Evolutionary conservation across 305 asterid species (phyloP).

Genomic region (Stenogyne calaminthoides): DNA sequence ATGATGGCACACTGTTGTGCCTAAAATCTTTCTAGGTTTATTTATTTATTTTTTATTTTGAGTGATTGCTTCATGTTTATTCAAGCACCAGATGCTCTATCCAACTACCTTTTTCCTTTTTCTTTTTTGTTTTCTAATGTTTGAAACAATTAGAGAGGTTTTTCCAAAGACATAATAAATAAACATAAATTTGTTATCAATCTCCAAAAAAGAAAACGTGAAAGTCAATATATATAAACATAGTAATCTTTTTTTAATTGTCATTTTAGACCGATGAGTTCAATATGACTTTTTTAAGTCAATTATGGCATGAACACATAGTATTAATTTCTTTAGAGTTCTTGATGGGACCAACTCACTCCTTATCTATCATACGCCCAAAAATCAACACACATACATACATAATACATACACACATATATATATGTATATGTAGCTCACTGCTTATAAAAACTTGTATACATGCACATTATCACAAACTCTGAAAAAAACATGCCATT

Average conservation of each 20-base stretch:
- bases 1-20: conserved; percentile 29
- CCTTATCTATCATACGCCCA: background rate
- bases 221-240: background rate
- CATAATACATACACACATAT: background rate
- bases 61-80: conserved; percentile 26
- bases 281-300: conserved; percentile 17
- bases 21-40: background rate
- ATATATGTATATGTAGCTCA: background rate
- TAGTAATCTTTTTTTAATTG: background rate
- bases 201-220: background rate
- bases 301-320: conserved; percentile 27
- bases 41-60: background rate
- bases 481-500: conserved; percentile 14
- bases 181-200: background rate
- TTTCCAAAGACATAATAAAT: background rate
- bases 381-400: background rate
- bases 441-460: conserved; percentile 1
- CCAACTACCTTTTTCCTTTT: background rate
- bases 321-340: background rate
- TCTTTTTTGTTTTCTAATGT: background rate
- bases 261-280: conserved; percentile 4
- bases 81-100: conserved; percentile 22
- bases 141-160: background rate
- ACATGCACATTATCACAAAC: conserved; percentile 25
- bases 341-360: conserved; percentile 4